Base-by-base conservation (phyloP, 2,329 filamentous ascomycete genomes). In the Tolypocladium nubicola region DNA sequence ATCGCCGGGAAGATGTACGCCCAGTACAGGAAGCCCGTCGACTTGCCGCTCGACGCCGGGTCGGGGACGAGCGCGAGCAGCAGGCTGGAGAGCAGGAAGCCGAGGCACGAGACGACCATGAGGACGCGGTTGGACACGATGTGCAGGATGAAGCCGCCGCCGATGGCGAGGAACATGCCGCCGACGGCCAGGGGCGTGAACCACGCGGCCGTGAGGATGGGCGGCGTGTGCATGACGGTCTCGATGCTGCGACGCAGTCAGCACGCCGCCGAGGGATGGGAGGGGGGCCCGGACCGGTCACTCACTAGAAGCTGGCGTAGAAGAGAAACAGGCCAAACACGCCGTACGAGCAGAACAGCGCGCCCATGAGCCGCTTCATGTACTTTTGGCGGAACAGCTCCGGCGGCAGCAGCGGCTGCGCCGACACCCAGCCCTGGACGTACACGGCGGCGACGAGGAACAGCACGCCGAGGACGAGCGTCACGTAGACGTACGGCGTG, bases 1-100 rank as follows among this genome's bases (percentile, higher is more conserved):
- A 87, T 87, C 56, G 82, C 74, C 0, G 88, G 86, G 65, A 92
- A 90, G 26, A 89, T 77, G 65, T 81, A 91, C 0, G 85, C 81
- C 89, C 88, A 93, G 75, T 88, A 87, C 38, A 70, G 60, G 57
- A 65, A 68, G 50, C 56, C 59, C 16, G 62, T 66, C 11, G 67
- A 68, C 26, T 62, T 62, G 47, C 43, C 47, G 52, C 59, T 78
- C 60, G 82, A n/a, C 53, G 57, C 78, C 58, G 83, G 76, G 1
- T 73, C 66, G 0, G 86, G 86, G 21, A 85, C 78, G 13, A 88
- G 64, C 9, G 86, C 85, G 61, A 89, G 87, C 1, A 90, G 75
- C 0, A 89, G 69, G 0, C 77, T 78, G 2, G 79, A 76, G 5
- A 82, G 67, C 4, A 89, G 66, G 63, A 80, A 86, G 1, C 84